Conservation (phyloP, 805 yeast genomes). For the Candida ponderosae region DNA sequence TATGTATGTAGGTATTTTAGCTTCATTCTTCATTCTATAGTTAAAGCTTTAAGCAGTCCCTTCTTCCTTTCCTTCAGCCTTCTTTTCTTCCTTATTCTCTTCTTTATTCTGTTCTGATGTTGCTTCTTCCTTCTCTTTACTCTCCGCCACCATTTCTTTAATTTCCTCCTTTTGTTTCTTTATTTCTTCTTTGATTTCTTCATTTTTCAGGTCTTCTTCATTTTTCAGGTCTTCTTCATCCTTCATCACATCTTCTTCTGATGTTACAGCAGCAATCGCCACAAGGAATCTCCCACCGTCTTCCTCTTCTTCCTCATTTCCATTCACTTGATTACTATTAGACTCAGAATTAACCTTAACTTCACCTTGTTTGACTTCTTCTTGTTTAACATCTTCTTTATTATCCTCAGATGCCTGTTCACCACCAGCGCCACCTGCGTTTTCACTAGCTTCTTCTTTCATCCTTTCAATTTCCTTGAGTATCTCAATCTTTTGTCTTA, state of each 20-base stretch:
- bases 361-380: constrained; percentile 9
- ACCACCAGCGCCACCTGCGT: constrained; percentile 1
- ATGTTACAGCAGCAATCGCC: no score
- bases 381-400: constrained; percentile 9
- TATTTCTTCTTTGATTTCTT: neutral
- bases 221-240: constrained; percentile 8
- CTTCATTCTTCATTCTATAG: no score
- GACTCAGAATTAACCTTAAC: constrained; percentile 8
- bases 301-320: constrained; percentile 1
- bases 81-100: constrained; percentile 8
- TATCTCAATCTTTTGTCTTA: constrained; percentile 3
- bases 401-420: no score
- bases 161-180: constrained; percentile 12
- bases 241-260: constrained; percentile 4
- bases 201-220: constrained; percentile 6
- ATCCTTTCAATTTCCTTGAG: constrained; percentile 11
- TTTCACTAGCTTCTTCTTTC: constrained; percentile 1
- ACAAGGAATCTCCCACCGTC: no score
- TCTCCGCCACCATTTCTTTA: constrained; percentile 6
- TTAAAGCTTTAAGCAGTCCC: no score
- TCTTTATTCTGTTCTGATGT: no score
- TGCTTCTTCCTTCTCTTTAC: no score
- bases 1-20: no score
- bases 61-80: constrained; percentile 10
- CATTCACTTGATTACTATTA: no score